A percentile compares a stretch with the other conserved stretches of the same genome.
Conservation (phyloP, 169 alveolate species). For the Toxoplasma gondii region DNA sequence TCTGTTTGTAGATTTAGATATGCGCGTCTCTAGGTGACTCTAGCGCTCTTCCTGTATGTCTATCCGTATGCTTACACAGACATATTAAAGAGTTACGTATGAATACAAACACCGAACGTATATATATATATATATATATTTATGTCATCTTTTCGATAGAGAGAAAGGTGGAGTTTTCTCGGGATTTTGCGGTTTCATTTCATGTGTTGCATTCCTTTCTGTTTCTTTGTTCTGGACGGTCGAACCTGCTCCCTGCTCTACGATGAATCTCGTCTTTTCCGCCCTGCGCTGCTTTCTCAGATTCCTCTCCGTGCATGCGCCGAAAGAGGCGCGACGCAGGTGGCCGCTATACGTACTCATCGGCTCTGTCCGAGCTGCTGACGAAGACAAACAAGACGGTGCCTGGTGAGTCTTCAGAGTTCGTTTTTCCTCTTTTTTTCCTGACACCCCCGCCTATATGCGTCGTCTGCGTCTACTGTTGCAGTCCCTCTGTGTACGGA, state of each 20-base stretch:
- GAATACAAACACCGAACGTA: not conserved
- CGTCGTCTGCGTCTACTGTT: not conserved
- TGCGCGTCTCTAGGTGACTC: not conserved
- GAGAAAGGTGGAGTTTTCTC: no score
- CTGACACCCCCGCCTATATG: not conserved
- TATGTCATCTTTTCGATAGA: no score
- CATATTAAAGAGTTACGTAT: not conserved
- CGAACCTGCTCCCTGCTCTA: no score
- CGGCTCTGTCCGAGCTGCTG: not conserved
- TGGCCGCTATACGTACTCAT: slow-evolving; percentile 13
- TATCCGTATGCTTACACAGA: not conserved
- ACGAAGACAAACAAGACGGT: not conserved
- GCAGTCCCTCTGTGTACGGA: not conserved
- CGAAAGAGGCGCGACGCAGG: not conserved
- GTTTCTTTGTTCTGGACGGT: no score
- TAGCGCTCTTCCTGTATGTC: not conserved
- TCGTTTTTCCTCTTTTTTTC: not conserved
- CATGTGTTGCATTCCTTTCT: no score
- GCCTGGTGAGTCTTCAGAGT: not conserved
- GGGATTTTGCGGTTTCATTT: no score
- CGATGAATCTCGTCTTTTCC: no score
- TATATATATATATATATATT: no score
- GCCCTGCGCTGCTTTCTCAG: not conserved
- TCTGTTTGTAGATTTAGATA: not conserved
- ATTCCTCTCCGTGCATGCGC: not conserved